A percentile compares a stretch with the other conserved stretches of the same genome.
Evolutionary conservation across 768 basidiomycete genomes (phyloP).

Genomic region (Psilocybe azurescens): DNA sequence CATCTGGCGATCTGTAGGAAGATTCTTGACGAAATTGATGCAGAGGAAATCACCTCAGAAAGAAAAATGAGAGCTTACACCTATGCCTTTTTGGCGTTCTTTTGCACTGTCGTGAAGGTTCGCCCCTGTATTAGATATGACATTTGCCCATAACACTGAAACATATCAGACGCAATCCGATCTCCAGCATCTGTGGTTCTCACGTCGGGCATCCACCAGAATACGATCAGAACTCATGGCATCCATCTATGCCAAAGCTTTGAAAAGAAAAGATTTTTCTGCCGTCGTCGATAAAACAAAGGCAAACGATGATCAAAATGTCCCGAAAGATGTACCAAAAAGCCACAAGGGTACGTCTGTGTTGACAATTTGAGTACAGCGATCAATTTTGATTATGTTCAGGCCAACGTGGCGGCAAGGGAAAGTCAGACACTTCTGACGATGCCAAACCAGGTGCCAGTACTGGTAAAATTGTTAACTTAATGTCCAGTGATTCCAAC

Average conservation of each 20-base stretch:
- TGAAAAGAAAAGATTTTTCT: slow-evolving; percentile 84
- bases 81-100: slow-evolving; percentile 80
- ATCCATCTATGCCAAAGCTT: slow-evolving; percentile 85
- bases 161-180: slow-evolving; percentile 56
- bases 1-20: slow-evolving; percentile 34
- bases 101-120: slow-evolving; percentile 45
- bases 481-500: slow-evolving; percentile 85
- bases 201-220: slow-evolving; percentile 74
- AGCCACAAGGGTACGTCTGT: not conserved
- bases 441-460: slow-evolving; percentile 81
- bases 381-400: slow-evolving; percentile 16
- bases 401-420: slow-evolving; percentile 35
- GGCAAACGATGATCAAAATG: slow-evolving; percentile 27
- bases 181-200: slow-evolving; percentile 79
- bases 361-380: slow-evolving; percentile 25
- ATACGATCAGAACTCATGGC: slow-evolving; percentile 86
- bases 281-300: slow-evolving; percentile 60
- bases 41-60: slow-evolving; percentile 48
- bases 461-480: slow-evolving; percentile 87
- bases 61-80: slow-evolving; percentile 69
- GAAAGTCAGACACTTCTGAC: slow-evolving; percentile 42
- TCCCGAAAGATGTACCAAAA: slow-evolving; percentile 31
- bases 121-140: not conserved
- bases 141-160: slow-evolving; percentile 20
- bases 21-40: slow-evolving; percentile 65